Evolutionary conservation across 257 asterid species (phyloP).

Genomic region (Capsicum baccatum): DNA sequence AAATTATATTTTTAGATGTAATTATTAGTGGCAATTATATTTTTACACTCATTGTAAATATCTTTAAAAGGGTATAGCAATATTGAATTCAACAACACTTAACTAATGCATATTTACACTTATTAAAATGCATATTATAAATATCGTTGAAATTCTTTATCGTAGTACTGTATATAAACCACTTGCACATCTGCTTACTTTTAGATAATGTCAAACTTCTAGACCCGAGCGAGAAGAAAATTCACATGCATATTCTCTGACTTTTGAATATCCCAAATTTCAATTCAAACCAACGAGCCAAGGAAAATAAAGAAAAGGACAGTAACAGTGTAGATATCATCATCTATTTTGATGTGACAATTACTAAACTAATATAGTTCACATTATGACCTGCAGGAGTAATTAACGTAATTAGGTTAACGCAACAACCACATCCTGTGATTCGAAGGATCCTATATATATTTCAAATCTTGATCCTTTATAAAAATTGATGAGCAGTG

Average conservation of each 20-base stretch:
- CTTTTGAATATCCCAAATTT: background rate
- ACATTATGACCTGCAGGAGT: background rate
- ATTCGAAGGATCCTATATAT: background rate
- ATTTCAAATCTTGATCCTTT: background rate
- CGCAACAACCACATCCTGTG: background rate
- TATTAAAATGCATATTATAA: too few relatives aligned
- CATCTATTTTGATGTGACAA: background rate
- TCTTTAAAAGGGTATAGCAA: too few relatives aligned
- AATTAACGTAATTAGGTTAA: background rate
- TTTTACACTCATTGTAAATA: too few relatives aligned
- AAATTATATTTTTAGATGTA: too few relatives aligned
- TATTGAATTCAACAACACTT: too few relatives aligned
- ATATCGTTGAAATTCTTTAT: too few relatives aligned
- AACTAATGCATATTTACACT: too few relatives aligned
- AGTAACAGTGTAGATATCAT: background rate
- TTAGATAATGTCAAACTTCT: background rate
- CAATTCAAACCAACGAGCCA: background rate
- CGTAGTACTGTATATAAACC: background rate
- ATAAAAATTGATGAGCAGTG: background rate
- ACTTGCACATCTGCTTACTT: background rate
- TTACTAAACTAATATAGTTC: background rate
- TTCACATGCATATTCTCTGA: background rate
- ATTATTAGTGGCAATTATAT: too few relatives aligned
- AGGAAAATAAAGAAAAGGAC: background rate
- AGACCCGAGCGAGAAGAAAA: background rate